Conservation (phyloP, 345 rosid species). For the Reutealis trisperma region DNA sequence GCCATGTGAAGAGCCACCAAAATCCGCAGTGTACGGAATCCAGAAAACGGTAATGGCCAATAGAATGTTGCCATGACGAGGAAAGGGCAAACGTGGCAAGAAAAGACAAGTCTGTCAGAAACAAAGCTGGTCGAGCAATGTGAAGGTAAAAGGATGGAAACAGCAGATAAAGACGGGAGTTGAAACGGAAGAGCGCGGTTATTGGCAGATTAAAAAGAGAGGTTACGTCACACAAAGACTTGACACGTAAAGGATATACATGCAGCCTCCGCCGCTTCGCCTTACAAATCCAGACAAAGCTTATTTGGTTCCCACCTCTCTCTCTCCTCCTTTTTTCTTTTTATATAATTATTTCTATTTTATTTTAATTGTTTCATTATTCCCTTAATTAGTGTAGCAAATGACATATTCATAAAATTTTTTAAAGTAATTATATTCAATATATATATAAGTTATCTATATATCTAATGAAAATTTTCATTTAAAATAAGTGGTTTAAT, state of each 20-base stretch:
- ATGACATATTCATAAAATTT: no score
- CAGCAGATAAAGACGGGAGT: conserved; percentile 10
- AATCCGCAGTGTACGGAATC: background rate
- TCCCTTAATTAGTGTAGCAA: no score
- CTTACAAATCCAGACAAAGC: conserved; percentile 29
- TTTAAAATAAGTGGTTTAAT: no score
- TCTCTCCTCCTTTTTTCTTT: no score
- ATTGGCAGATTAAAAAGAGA: conserved; percentile 21
- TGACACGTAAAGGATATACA: conserved; percentile 21
- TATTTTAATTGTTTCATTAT: no score
- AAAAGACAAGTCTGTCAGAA: conserved; percentile 4
- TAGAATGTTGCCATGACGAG: background rate
- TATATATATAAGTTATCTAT: no score
- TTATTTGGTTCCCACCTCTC: no score
- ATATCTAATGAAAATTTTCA: no score
- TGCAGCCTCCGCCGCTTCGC: conserved; percentile 28
- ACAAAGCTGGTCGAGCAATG: background rate
- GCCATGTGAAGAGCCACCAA: background rate
- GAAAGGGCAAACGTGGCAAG: background rate
- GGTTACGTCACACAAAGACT: conserved; percentile 29
- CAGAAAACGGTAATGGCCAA: background rate
- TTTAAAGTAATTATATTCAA: no score
- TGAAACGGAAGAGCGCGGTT: conserved; percentile 22
- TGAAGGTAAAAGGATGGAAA: background rate
- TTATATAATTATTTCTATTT: no score